Percentiles rank a stretch among this genome's conserved stretches.
phyloP scores from a whole-genome alignment of 192 early-diverging fungal genomes.

The Oehlia diaphana region DNA sequence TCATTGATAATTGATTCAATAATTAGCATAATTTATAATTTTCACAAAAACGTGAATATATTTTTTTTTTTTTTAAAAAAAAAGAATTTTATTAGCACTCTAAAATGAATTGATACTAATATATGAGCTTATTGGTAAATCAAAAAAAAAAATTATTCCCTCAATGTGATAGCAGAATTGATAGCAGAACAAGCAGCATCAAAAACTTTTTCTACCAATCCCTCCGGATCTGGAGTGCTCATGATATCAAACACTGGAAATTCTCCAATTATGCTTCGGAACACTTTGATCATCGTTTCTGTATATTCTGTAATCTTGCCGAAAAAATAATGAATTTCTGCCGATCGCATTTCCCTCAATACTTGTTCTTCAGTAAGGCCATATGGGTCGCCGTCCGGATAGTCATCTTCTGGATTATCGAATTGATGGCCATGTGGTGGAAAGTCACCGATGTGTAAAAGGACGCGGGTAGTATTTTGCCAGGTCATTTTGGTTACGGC shows the following conservation, averaged over 20 bases:
- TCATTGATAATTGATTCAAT: too few relatives aligned
- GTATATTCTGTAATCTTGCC: conserved; percentile 26
- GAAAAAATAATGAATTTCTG: conserved; percentile 24
- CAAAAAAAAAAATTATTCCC: neutral
- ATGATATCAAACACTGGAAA: neutral
- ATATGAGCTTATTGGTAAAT: too few relatives aligned
- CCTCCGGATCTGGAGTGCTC: neutral
- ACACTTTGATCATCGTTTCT: neutral
- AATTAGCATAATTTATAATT: too few relatives aligned
- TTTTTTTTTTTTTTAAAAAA: too few relatives aligned
- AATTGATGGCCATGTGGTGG: conserved; percentile 30
- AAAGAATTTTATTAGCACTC: too few relatives aligned
- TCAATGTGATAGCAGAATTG: neutral
- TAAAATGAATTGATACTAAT: too few relatives aligned
- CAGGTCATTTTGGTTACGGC: conserved; percentile 15
- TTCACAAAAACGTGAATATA: too few relatives aligned
- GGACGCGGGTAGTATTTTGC: neutral
- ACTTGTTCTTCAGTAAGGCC: conserved; percentile 30
- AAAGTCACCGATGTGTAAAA: conserved; percentile 26
- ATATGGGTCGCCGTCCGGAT: conserved; percentile 31
- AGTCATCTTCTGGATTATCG: neutral
- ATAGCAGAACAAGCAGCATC: neutral
- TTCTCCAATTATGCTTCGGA: neutral
- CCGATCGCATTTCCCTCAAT: neutral
- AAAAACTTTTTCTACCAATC: neutral